phyloP scores from a whole-genome alignment of 73 alveolate species.

The Vitrella brassicaformis region DNA sequence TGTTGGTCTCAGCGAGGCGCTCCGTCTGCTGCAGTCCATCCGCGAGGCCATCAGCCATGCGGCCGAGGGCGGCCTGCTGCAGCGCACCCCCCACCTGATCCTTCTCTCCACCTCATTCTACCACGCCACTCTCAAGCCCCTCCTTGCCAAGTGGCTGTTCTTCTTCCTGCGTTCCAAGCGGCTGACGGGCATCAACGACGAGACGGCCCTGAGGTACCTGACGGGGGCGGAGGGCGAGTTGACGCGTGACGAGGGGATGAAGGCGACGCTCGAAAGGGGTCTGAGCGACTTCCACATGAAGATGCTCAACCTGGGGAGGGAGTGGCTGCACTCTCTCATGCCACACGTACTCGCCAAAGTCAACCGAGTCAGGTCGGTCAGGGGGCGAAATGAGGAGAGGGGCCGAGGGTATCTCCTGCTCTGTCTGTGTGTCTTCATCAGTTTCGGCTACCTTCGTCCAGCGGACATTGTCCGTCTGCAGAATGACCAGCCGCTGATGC shows the following conservation, averaged over 20 bases:
- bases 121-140: slow-evolving; percentile 2
- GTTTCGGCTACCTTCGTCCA: slow-evolving; percentile 3
- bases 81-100: slow-evolving; percentile 10
- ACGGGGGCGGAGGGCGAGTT: no score
- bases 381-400: no score
- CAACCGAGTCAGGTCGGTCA: no score
- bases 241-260: not conserved
- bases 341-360: slow-evolving; percentile 19
- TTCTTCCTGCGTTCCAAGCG: not conserved
- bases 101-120: slow-evolving; percentile 5
- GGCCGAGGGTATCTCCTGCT: no score
- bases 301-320: slow-evolving; percentile 9
- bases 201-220: not conserved
- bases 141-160: not conserved
- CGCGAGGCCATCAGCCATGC: no score
- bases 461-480: not conserved
- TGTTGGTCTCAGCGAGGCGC: no score
- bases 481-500: no score
- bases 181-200: not conserved
- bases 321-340: slow-evolving; percentile 15
- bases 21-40: no score
- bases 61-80: slow-evolving; percentile 1
- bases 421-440: not conserved
- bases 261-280: slow-evolving; percentile 4
- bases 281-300: not conserved